Base-by-base conservation (phyloP, 2,329 filamentous ascomycete genomes). In the Colletotrichum tanaceti region DNA sequence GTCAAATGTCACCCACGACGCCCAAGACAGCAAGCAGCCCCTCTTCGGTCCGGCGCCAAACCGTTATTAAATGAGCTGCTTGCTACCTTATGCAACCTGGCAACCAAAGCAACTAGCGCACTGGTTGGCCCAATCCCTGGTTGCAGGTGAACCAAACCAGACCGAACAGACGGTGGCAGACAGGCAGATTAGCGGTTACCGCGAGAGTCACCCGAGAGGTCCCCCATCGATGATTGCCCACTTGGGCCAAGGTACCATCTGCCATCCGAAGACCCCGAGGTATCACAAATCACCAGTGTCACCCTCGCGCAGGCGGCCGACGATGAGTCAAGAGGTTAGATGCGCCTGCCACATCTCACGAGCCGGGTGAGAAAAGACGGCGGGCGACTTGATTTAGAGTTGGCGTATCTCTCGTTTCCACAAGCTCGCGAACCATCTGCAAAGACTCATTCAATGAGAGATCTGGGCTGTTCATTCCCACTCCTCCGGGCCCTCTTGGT, bases 191-290 rank as follows among this genome's bases (percentile, higher is more conserved):
- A 38, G 54, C 47, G n/a, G 55, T 59, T 24, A 54, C 52, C 68
- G 68, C 64, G 53, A 70, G 59, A 70, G 59, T 67, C 70, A 62
- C 63, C 58, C 50, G 63, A 62, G 63, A 58, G 63, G 59, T 54
- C 24, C n/a, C 22, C 22, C 47, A 18, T 62, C 47, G 22, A n/a
- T 35, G 32, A 35, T 7, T 35, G 32, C 32, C 39, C 53, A 24
- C 47, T 49, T 59, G 50, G 52, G 22, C 44, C 63, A 47, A 58
- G 38, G n/a, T 22, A 50, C 60, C 39, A 38, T 50, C 60, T 64
- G 46, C 22, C 53, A 58, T 44, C 35, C n/a, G 35, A 52, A 52
- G 58, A n/a, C 22, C 35, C 58, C 46, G 46, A 60, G 35, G 35
- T 43, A 41, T 50, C 58, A 60, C 38, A 50, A 35, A 39, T 54